These are phyloP conservation scores for Collybiopsis luxurians DNA, from an alignment of 768 basidiomycete species.

Conservation along the genomic window DNA sequence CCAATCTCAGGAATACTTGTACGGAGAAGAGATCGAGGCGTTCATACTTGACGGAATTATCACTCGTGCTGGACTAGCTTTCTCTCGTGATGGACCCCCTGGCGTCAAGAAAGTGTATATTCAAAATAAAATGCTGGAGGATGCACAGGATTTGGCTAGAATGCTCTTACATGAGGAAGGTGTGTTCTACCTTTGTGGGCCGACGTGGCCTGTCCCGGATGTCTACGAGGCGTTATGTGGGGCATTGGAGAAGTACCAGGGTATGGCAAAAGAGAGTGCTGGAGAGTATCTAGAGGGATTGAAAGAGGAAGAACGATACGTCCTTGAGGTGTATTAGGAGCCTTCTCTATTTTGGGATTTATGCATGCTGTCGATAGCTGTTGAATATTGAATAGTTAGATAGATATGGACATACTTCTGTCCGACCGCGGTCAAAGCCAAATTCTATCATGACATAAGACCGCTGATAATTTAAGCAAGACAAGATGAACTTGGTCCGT, in stretches of 20 bases:
- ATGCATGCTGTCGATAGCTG: too few species aligned
- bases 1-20: constrained; percentile 93
- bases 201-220: constrained; percentile 99
- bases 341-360: background rate
- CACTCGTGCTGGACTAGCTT: constrained; percentile 89
- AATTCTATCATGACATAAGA: background rate
- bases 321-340: constrained; percentile 69
- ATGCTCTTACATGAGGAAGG: constrained; percentile 74
- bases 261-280: constrained; percentile 60
- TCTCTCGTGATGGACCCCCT: constrained; percentile 83
- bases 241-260: constrained; percentile 72
- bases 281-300: constrained; percentile 82
- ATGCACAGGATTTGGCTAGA: constrained; percentile 71
- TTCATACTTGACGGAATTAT: constrained; percentile 84
- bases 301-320: constrained; percentile 97
- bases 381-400: too few species aligned
- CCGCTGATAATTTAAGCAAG: background rate
- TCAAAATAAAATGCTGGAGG: constrained; percentile 96
- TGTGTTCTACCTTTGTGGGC: constrained; percentile 95
- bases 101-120: constrained; percentile 85
- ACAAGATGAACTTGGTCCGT: background rate
- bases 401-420: too few species aligned
- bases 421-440: too few species aligned
- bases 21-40: constrained; percentile 95
- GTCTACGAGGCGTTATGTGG: constrained; percentile 91